A percentile compares a stretch with the other conserved stretches of the same genome.
These are phyloP conservation scores for Neospermospora avenae DNA, from an alignment of 2,329 filamentous ascomycete species.

Conservation along the genomic window DNA sequence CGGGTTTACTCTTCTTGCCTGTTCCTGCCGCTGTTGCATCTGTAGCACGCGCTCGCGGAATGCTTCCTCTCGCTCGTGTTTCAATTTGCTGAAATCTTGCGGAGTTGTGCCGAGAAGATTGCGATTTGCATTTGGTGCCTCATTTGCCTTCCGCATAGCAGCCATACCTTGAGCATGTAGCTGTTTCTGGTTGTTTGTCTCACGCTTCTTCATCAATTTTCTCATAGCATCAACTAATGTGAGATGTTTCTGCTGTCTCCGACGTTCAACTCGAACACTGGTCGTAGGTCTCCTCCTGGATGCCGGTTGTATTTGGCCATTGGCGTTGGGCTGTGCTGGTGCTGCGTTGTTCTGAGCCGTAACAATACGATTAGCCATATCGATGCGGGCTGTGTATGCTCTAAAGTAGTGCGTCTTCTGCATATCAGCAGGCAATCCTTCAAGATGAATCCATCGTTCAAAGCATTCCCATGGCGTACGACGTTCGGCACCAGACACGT, in stretches of 20 bases:
- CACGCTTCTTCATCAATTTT: conserved; percentile 91
- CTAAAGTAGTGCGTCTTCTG: conserved; percentile 95
- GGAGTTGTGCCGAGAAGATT: conserved; percentile 64
- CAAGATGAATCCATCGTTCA: conserved; percentile 89
- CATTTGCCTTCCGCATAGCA: conserved; percentile 77
- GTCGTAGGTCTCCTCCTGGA: conserved; percentile 68
- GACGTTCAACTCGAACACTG: conserved; percentile 80
- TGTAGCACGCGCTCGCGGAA: conserved; percentile 57
- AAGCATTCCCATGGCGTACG: conserved; percentile 98
- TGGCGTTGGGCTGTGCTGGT: conserved; percentile 33
- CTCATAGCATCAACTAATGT: conserved; percentile 92
- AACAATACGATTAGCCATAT: conserved; percentile 53
- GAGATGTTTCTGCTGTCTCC: conserved; percentile 81
- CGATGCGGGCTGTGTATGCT: conserved; percentile 58
- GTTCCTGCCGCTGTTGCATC: conserved; percentile 38
- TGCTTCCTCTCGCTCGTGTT: conserved; percentile 78
- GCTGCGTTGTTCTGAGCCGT: conserved; percentile 35
- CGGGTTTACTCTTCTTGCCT: conserved; percentile 51
- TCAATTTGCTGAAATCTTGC: conserved; percentile 84
- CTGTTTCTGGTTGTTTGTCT: conserved; percentile 81
- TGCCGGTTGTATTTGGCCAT: conserved; percentile 48
- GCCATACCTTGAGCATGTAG: conserved; percentile 75
- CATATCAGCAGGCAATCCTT: conserved; percentile 89
- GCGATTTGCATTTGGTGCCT: conserved; percentile 44
- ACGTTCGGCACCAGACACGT: conserved; percentile 81